Percentiles rank a stretch among this genome's conserved stretches.
These are phyloP conservation scores for Hygrocybe coccinea DNA, from an alignment of 768 basidiomycete species.

Conservation along the genomic window DNA sequence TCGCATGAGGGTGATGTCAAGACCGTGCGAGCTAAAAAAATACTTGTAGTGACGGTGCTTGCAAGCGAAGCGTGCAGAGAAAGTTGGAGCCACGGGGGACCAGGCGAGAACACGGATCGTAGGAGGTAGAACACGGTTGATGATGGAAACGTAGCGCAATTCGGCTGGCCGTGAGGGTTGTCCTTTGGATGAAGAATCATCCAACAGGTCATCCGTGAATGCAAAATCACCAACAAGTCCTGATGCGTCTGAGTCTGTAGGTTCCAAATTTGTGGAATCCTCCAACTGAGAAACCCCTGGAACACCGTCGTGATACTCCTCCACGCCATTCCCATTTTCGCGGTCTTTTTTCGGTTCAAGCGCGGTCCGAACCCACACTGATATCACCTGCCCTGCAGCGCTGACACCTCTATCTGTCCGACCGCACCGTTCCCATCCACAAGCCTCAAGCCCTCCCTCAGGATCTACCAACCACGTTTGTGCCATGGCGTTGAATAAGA, in stretches of 20 bases:
- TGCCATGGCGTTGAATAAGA: slow-evolving; percentile 74
- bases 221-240: background rate
- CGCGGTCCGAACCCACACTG: slow-evolving; percentile 82
- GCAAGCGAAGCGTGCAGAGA: slow-evolving; percentile 89
- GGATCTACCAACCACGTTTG: slow-evolving; percentile 74
- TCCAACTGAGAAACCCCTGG: background rate
- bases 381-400: slow-evolving; percentile 88
- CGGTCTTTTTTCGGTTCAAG: slow-evolving; percentile 24
- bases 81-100: slow-evolving; percentile 76
- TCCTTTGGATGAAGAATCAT: slow-evolving; percentile 8
- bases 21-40: slow-evolving; percentile 70
- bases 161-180: slow-evolving; percentile 38
- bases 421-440: slow-evolving; percentile 88
- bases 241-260: background rate
- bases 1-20: slow-evolving; percentile 74
- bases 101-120: slow-evolving; percentile 90
- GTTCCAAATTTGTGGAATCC: background rate
- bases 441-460: slow-evolving; percentile 71
- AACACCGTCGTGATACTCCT: background rate
- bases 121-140: slow-evolving; percentile 84
- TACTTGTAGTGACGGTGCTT: slow-evolving; percentile 93
- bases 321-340: background rate
- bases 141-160: slow-evolving; percentile 68
- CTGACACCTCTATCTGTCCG: slow-evolving; percentile 95
- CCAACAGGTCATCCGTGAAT: background rate